phyloP scores from a whole-genome alignment of 2,329 filamentous ascomycete genomes.

The Colletotrichum caudatum region DNA sequence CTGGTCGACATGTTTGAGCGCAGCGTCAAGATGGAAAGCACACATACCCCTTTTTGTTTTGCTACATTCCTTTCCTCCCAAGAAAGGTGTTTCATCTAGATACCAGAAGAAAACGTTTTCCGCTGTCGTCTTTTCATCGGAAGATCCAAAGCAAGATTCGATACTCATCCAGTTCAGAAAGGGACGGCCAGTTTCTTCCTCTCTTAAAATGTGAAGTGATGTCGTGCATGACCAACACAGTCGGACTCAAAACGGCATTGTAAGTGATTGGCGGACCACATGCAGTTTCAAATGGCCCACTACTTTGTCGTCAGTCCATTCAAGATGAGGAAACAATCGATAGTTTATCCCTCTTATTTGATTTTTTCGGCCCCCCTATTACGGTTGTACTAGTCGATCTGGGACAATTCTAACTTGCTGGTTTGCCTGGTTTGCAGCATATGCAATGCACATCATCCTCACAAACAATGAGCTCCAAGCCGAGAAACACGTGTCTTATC shows the following conservation, averaged over 20 bases:
- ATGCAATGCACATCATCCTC: neutral
- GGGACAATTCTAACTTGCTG: neutral
- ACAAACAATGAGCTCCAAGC: neutral
- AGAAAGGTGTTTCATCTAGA: neutral
- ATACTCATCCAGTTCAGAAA: neutral
- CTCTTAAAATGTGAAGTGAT: neutral
- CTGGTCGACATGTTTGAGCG: neutral
- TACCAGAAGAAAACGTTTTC: neutral
- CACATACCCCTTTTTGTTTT: neutral
- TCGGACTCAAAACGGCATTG: neutral
- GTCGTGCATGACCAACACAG: neutral
- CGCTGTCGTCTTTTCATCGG: neutral
- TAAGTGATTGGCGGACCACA: neutral
- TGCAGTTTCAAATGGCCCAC: neutral
- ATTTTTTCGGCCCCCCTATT: no score
- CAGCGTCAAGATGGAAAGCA: slow-evolving; percentile 12
- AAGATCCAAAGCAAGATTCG: neutral
- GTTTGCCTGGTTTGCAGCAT: no score
- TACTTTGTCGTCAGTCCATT: neutral
- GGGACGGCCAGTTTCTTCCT: neutral
- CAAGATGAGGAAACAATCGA: neutral
- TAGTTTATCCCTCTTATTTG: neutral
- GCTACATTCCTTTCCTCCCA: neutral
- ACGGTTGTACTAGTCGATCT: slow-evolving; percentile 1
- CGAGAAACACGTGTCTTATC: neutral